Evolutionary conservation across 2,329 filamentous ascomycete species (phyloP), one percentile per base, ranked within the genome.

Genomic region (Polychaeton citri): DNA sequence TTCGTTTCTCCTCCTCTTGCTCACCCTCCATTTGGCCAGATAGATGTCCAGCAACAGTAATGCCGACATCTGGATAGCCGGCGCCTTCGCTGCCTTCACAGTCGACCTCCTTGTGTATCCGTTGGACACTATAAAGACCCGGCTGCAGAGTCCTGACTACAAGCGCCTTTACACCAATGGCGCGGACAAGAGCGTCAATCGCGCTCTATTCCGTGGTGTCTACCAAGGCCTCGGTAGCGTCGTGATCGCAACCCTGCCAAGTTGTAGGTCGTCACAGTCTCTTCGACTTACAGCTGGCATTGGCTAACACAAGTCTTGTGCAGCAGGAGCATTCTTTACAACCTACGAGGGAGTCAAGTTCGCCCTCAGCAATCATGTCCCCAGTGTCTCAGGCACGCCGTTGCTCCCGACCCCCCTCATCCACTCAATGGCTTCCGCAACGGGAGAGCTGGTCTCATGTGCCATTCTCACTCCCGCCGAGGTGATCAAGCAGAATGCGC

Each of bases 401-500:
- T 40, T 70, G 4, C 53, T 85, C 0, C 81, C 83, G 1, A 66
- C 73, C 34, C 76, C 84, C 0, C 45, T 85, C 7, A 71, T 86
- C 37, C 80, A 94, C 54, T 72, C 81, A 5, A 59, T 72, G 3
- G 79, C 85, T 9, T 92, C 84, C 1, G 79, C 76, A 2, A 61
- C 75, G 12, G 87, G 80, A 1, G 87, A 95, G 59, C 72, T 86
- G 46, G 81, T 85, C 3, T 87, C 84, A 4, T 94, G 87, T 53
- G 68, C 85, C 15, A 82, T 94, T 41, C 72, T 94, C 21, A 88
- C 86, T 0, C 87, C 86, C 0, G 84, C 85, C 10, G 86, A 94
- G 56, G 83, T 93, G 6, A 74, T 94, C 43, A 94, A 95, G 62
- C 86, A 93, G 55, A 94, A 94, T 58, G 85, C 87, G 0, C 86